phyloP scores from a whole-genome alignment of 1,139 yeast species.

The Candida glucosophila region DNA sequence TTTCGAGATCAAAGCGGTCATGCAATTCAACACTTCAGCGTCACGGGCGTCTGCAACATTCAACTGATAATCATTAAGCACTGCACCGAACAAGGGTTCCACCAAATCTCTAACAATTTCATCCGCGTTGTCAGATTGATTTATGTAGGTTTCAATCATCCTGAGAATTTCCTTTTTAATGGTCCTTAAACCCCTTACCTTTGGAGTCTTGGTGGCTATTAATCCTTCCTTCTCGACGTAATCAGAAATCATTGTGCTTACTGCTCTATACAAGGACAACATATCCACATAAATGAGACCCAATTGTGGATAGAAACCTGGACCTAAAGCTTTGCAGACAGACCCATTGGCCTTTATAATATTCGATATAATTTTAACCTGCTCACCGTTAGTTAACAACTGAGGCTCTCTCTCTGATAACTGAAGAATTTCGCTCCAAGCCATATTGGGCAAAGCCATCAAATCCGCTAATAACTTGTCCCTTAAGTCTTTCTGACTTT shows the following conservation, averaged over 20 bases:
- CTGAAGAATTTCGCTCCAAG: conserved; percentile 85
- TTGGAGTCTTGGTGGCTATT: conserved; percentile 90
- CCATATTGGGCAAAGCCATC: conserved; percentile 88
- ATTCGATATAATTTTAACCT: conserved; percentile 87
- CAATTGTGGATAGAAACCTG: conserved; percentile 83
- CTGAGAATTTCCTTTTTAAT: conserved; percentile 91
- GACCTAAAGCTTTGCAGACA: conserved; percentile 88
- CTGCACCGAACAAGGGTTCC: conserved; percentile 77
- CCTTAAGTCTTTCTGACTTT: conserved; percentile 50
- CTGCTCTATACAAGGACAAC: conserved; percentile 85
- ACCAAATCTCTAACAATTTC: conserved; percentile 79
- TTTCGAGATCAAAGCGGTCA: conserved; percentile 80
- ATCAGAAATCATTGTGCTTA: conserved; percentile 78
- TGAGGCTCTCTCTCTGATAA: conserved; percentile 89
- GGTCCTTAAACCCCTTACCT: conserved; percentile 90
- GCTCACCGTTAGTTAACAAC: conserved; percentile 72
- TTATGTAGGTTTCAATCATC: conserved; percentile 80
- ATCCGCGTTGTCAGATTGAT: conserved; percentile 79
- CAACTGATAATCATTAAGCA: conserved; percentile 78
- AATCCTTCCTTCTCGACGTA: conserved; percentile 73
- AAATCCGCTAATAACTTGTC: conserved; percentile 68
- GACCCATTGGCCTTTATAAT: conserved; percentile 91
- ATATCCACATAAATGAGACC: conserved; percentile 82
- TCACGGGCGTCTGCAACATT: conserved; percentile 96
- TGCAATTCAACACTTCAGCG: conserved; percentile 93